Base-by-base conservation (phyloP, 768 basidiomycete species). In the Lentinula raphanica region DNA sequence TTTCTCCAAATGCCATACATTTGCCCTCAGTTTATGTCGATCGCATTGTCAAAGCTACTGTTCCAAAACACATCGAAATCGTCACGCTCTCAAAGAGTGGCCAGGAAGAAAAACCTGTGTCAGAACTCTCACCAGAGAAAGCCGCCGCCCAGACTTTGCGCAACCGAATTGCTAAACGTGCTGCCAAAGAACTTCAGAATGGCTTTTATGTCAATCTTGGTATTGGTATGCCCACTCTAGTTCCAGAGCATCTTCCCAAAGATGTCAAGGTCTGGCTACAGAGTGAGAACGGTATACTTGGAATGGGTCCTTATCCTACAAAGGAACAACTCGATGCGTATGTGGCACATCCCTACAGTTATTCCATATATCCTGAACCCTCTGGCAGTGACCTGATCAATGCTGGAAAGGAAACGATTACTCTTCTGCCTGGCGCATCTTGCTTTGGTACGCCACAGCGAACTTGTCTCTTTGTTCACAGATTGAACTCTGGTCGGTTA, bases 401-500 rank as follows among this genome's bases (percentile, higher is more conserved):
- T 64, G 94, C 94, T 39, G 94, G 94, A 21, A 97, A 97, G 70
- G 93, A 96, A 73, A 94, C 93, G 5, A 84, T 97, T 49, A 97
- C 95, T 5, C 79, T 98, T 9, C 77, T 97, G 23, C 94, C 94
- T 23, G 95, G 95, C 25, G 92, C 94, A 28, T 88, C 94, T 3
- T 75, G 94, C 7, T 98, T 98, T 68, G 95, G 91, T 88, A 63
- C 54, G 86, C 69, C 35, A 42, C n/a, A n/a, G n/a, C n/a, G n/a
- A n/a, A n/a, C n/a, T n/a, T 29, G 1, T 2, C 36, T 38, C 7
- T 29, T 28, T 40, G 45, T 56, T 25, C 29, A 59, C 38, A 63
- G 32, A 17, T n/a, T n/a, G n/a, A n/a, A n/a, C n/a, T n/a, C n/a
- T n/a, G n/a, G n/a, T n/a, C n/a, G n/a, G n/a, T n/a, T n/a, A n/a